A percentile compares a stretch with the other conserved stretches of the same genome.
Evolutionary conservation across 371 early-diverging fungal species (phyloP).

Genomic region (Mortierella sp.): DNA sequence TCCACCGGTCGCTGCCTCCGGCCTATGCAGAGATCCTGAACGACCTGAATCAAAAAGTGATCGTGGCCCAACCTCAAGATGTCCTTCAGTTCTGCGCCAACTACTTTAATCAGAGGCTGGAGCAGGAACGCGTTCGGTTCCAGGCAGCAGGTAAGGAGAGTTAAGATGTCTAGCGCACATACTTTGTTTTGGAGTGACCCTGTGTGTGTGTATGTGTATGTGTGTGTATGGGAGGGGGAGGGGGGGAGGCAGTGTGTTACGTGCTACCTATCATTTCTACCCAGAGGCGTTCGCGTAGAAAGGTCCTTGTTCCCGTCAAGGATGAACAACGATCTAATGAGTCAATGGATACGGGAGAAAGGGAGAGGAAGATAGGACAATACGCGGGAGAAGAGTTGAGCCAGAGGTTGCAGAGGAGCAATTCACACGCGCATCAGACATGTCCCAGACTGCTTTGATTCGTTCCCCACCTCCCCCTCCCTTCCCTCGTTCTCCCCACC

Average conservation of each 20-base stretch:
- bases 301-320: neutral
- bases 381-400: neutral
- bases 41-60: slow-evolving; percentile 69
- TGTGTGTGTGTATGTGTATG: neutral
- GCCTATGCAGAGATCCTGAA: slow-evolving; percentile 70
- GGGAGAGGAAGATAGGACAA: neutral
- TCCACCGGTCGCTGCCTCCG: slow-evolving; percentile 52
- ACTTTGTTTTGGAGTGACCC: slow-evolving; percentile 1
- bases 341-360: neutral
- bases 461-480: neutral
- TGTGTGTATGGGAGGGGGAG: too few species aligned
- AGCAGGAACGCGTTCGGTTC: slow-evolving; percentile 71
- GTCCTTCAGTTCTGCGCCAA: slow-evolving; percentile 92
- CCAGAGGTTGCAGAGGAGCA: too few species aligned
- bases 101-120: slow-evolving; percentile 83
- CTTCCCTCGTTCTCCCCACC: too few species aligned
- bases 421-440: too few species aligned
- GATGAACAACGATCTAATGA: neutral
- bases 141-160: slow-evolving; percentile 54
- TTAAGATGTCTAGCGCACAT: neutral
- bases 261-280: neutral
- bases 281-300: neutral
- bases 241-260: too few species aligned
- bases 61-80: slow-evolving; percentile 76
- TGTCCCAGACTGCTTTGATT: neutral